A percentile compares a stretch with the other conserved stretches of the same genome.
These are phyloP conservation scores for Platanthera zijinensis DNA, from an alignment of 106 monocot genomes.

Conservation along the genomic window DNA sequence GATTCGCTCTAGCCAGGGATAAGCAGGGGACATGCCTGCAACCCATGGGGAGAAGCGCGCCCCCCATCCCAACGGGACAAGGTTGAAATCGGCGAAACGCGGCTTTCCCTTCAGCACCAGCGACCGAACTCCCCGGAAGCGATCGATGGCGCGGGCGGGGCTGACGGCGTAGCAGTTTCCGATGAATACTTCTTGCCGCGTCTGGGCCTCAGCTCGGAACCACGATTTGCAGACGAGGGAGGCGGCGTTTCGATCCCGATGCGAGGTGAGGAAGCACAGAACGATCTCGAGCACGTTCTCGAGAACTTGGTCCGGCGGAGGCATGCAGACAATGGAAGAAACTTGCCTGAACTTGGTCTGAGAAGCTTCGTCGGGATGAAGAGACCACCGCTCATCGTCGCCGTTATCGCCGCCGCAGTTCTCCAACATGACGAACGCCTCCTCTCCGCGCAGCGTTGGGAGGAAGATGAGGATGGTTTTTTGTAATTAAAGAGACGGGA, in stretches of 20 bases:
- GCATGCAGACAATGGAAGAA: background rate
- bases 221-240: slow-evolving; percentile 71
- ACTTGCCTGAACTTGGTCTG: background rate
- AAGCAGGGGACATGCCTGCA: slow-evolving; percentile 25
- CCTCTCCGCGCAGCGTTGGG: background rate
- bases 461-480: background rate
- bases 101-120: slow-evolving; percentile 28
- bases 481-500: background rate
- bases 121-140: slow-evolving; percentile 36
- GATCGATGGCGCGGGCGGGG: slow-evolving; percentile 32
- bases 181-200: slow-evolving; percentile 67
- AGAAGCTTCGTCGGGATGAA: background rate
- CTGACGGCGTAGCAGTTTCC: slow-evolving; percentile 89
- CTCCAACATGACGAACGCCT: background rate
- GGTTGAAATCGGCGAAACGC: slow-evolving; percentile 72
- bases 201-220: slow-evolving; percentile 65
- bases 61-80: slow-evolving; percentile 71
- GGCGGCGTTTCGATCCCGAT: slow-evolving; percentile 55
- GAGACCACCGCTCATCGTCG: slow-evolving; percentile 6
- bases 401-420: slow-evolving; percentile 7
- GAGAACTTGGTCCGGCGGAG: slow-evolving; percentile 20
- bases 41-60: slow-evolving; percentile 46
- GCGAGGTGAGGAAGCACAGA: slow-evolving; percentile 18
- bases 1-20: slow-evolving; percentile 53
- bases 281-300: slow-evolving; percentile 26